Evolutionary conservation across 306 rosid species (phyloP), one percentile per base, ranked within the genome.

Genomic region (Vicia faba): DNA sequence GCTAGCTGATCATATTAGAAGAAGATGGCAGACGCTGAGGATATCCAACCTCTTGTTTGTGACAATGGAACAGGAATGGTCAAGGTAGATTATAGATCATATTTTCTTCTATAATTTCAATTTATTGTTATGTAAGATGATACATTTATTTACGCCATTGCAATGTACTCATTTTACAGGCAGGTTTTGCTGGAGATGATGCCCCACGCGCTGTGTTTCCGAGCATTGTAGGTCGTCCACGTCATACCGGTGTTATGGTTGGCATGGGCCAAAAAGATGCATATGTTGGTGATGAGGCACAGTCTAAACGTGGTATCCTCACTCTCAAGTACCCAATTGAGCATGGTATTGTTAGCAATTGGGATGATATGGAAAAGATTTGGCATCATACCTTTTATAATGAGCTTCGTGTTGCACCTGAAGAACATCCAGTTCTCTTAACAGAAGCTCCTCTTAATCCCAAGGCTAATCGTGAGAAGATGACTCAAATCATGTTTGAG

Each of bases 401-500:
- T 35, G 97, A 91, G 87, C 96, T 92, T 77, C 96, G 97, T 75
- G 97, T 89, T 19, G 96, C 97, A 55, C 97, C 96, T 0, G 97
- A 92, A 73, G 96, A 92, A 72, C 97, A 92, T 65, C 97, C 96
- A 0, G 97, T 92, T 84, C 91, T 89, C 16, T 80, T 92, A 33
- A 92, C 96, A 0, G 97, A 92, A 83, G 97, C 97, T 69, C 97
- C 97, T 38, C 89, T 92, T 61, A 92, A 92, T 73, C 97, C 96
- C 7, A 92, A 92, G 75, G 97, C 97, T 10, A 92, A 92, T 23
- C 96, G 97, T 57, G 97, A 92, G 80, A 92, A 92, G 81, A 92
- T 92, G 97, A 92, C 97, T 57, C 97, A 92, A 73, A 92, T 92
- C 69, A 92, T 92, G 97, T 92, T 92, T 55, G 97, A 92, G 85